phyloP scores from a whole-genome alignment of 495 filamentous ascomycete genomes.

The Amorphotheca resinae region DNA sequence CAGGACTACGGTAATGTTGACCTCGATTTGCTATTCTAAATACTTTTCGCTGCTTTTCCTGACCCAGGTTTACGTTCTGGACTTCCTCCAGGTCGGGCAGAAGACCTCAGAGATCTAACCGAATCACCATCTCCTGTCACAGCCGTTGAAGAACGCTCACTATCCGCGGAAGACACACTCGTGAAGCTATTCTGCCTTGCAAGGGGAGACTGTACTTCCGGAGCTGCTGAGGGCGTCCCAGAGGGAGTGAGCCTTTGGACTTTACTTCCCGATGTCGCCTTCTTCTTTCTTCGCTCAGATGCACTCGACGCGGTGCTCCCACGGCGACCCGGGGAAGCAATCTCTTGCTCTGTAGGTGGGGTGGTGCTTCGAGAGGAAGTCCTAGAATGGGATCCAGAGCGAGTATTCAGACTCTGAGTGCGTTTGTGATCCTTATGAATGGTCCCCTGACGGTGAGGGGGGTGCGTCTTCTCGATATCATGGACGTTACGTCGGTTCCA shows the following conservation, averaged over 20 bases:
- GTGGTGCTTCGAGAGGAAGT: constrained; percentile 27
- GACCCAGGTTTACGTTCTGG: constrained; percentile 5
- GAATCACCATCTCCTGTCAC: constrained; percentile 11
- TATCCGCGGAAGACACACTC: constrained; percentile 16
- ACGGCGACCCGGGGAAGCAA: constrained; percentile 21
- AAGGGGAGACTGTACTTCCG: constrained; percentile 37
- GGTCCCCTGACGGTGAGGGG: constrained; percentile 12
- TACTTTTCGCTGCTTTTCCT: constrained; percentile 3
- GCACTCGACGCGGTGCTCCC: constrained; percentile 34
- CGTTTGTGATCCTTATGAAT: constrained; percentile 27
- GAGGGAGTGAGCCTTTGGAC: constrained; percentile 12
- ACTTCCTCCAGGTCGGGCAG: constrained; percentile 6
- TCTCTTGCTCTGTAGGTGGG: constrained; percentile 14
- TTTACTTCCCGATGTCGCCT: constrained; percentile 7
- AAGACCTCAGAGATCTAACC: constrained; percentile 5
- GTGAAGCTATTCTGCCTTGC: constrained; percentile 33
- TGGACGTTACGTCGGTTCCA: constrained; percentile 29
- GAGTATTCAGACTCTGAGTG: constrained; percentile 33
- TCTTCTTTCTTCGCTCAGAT: constrained; percentile 31
- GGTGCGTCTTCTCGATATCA: constrained; percentile 25
- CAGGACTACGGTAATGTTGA: too few relatives aligned
- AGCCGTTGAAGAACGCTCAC: constrained; percentile 10
- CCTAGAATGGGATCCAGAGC: constrained; percentile 35
- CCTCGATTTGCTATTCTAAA: not conserved
- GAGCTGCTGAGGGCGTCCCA: constrained; percentile 37